Conservation (phyloP, 2,329 filamentous ascomycete species). For the Chrysoporthe deuterocubensis region DNA sequence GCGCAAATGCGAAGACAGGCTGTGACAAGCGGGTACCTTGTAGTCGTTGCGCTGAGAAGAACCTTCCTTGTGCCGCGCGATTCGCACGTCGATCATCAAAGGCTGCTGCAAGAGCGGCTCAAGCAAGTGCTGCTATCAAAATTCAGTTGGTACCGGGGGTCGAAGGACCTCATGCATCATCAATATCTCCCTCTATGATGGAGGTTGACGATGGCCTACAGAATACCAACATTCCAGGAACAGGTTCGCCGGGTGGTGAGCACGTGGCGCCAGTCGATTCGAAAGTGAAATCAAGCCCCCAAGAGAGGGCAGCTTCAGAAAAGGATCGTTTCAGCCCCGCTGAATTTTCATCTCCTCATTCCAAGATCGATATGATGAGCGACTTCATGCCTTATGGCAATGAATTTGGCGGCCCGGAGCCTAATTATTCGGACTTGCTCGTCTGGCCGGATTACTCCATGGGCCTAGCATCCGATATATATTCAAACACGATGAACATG, state of each 20-base stretch:
- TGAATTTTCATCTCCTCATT: conserved; percentile 44
- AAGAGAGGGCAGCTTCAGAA: conserved; percentile 39
- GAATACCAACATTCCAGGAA: conserved; percentile 35
- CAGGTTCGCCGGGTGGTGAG: conserved; percentile 35
- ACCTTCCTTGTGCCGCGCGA: conserved; percentile 51
- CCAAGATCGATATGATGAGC: conserved; percentile 43
- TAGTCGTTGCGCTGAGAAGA: conserved; percentile 53
- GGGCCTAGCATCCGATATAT: conserved; percentile 46
- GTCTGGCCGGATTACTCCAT: conserved; percentile 50
- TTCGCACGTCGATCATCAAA: conserved; percentile 57
- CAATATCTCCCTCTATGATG: conserved; percentile 42
- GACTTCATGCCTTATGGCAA: conserved; percentile 46
- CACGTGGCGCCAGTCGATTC: conserved; percentile 40
- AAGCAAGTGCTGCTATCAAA: conserved; percentile 42
- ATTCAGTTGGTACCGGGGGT: conserved; percentile 33
- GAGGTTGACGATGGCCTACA: conserved; percentile 39
- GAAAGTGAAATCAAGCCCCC: conserved; percentile 37
- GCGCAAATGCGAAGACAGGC: conserved; percentile 54
- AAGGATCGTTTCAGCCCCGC: conserved; percentile 41
- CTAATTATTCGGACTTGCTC: conserved; percentile 49
- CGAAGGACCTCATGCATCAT: conserved; percentile 32
- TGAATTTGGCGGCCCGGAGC: conserved; percentile 42
- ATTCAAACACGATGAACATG: conserved; percentile 40
- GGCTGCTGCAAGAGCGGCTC: conserved; percentile 48
- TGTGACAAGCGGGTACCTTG: conserved; percentile 56